Evolutionary conservation across 1,284 basidiomycete species (phyloP).

Genomic region (Bjerkandera adusta): DNA sequence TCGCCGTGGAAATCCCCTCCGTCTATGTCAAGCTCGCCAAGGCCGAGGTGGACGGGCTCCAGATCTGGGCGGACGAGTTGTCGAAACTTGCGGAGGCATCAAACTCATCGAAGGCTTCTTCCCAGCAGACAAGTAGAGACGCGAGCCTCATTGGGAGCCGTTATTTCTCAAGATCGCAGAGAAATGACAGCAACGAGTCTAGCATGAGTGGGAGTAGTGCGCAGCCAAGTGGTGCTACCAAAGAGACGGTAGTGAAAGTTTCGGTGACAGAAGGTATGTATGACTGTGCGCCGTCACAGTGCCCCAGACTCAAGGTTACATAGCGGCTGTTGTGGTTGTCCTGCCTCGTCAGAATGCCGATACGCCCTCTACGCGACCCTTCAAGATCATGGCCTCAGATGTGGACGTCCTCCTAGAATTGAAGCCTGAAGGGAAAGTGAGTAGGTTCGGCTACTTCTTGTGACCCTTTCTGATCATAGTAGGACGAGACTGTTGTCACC

Average conservation of each 20-base stretch:
- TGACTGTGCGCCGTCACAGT: conserved; percentile 6
- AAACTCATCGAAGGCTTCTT: conserved; percentile 16
- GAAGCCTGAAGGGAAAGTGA: conserved; percentile 67
- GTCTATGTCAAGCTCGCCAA: conserved; percentile 66
- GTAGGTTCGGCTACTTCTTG: background rate
- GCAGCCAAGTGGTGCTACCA: conserved; percentile 25
- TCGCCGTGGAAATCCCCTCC: conserved; percentile 64
- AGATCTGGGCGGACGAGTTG: conserved; percentile 85
- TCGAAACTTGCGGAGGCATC: conserved; percentile 60
- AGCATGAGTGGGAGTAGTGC: conserved; percentile 25
- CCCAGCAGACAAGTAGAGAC: conserved; percentile 44
- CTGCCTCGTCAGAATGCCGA: conserved; percentile 34
- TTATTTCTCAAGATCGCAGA: conserved; percentile 68
- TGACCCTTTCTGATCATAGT: background rate
- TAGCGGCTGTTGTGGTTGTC: conserved; percentile 44
- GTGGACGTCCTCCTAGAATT: conserved; percentile 65
- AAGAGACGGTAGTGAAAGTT: conserved; percentile 53
- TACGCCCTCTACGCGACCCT: conserved; percentile 35
- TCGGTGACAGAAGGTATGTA: conserved; percentile 55
- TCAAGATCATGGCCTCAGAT: conserved; percentile 63
- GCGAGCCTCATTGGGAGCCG: conserved; percentile 81
- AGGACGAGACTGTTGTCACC: conserved; percentile 74
- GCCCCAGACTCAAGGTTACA: no score
- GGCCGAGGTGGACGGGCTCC: conserved; percentile 66
- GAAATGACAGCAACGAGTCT: conserved; percentile 36